Percentiles rank a stretch among this genome's conserved stretches.
Evolutionary conservation across 2,329 filamentous ascomycete genomes (phyloP).

Genomic region (Fusarium sp.): DNA sequence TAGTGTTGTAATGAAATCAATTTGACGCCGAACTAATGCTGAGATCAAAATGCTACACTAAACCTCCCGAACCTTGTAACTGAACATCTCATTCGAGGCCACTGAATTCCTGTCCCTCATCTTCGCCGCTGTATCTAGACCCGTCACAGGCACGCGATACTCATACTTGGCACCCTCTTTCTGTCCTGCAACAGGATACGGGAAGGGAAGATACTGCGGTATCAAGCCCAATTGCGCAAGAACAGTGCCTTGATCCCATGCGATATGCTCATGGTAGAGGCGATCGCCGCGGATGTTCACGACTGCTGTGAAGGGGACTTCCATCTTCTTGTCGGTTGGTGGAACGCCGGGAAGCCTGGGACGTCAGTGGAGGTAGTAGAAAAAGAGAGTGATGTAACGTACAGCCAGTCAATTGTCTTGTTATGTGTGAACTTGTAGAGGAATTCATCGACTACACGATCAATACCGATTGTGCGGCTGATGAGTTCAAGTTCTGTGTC

Average conservation of each 20-base stretch:
- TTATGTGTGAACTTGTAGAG: slow-evolving; percentile 72
- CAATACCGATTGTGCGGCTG: slow-evolving; percentile 75
- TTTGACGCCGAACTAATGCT: not conserved
- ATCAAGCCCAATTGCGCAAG: slow-evolving; percentile 67
- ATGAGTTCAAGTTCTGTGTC: slow-evolving; percentile 75
- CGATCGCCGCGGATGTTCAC: slow-evolving; percentile 71
- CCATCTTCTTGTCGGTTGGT: slow-evolving; percentile 61
- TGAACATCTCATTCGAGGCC: slow-evolving; percentile 47
- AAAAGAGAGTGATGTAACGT: not conserved
- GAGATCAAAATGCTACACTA: not conserved
- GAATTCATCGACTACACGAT: slow-evolving; percentile 78
- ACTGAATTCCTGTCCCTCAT: slow-evolving; percentile 44
- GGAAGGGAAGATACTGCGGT: slow-evolving; percentile 68
- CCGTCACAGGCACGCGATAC: slow-evolving; percentile 46
- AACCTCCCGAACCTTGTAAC: slow-evolving; percentile 33
- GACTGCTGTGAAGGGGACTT: slow-evolving; percentile 69
- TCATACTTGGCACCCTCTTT: slow-evolving; percentile 37
- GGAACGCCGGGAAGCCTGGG: slow-evolving; percentile 61
- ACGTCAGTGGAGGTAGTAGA: too few relatives aligned
- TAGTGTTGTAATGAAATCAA: not conserved
- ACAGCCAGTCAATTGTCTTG: slow-evolving; percentile 74
- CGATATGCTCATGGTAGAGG: slow-evolving; percentile 72
- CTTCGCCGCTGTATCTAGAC: slow-evolving; percentile 46
- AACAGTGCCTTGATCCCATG: slow-evolving; percentile 73
- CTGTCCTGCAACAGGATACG: slow-evolving; percentile 58